These are phyloP conservation scores for Ganoderma boninense DNA, from an alignment of 1,284 basidiomycete genomes.

Conservation along the genomic window DNA sequence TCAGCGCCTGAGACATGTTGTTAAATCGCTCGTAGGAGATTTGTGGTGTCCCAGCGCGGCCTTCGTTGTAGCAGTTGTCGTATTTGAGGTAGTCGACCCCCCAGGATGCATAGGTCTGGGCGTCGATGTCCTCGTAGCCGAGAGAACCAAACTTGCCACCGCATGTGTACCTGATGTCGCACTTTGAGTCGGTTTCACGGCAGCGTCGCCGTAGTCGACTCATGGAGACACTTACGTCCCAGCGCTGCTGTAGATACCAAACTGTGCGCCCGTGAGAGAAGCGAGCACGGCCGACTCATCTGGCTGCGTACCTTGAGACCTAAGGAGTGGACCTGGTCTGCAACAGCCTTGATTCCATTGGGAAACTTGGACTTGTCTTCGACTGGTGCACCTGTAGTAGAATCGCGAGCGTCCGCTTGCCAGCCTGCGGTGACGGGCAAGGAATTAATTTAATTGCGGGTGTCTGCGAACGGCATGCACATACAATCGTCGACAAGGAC, in stretches of 20 bases:
- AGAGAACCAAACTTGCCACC: slow-evolving; percentile 53
- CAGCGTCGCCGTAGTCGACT: background rate
- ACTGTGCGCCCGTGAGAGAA: slow-evolving; percentile 32
- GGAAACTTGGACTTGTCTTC: slow-evolving; percentile 53
- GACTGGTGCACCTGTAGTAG: slow-evolving; percentile 41
- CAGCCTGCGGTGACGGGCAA: slow-evolving; percentile 37
- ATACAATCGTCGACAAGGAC: slow-evolving; percentile 46
- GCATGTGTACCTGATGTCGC: slow-evolving; percentile 47
- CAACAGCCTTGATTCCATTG: slow-evolving; percentile 51
- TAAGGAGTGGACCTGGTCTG: slow-evolving; percentile 50
- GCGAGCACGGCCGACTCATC: background rate
- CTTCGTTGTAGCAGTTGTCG: slow-evolving; percentile 57
- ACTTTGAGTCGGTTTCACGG: slow-evolving; percentile 3
- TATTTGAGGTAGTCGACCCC: slow-evolving; percentile 54
- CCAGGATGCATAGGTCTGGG: slow-evolving; percentile 54
- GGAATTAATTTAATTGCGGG: too few relatives aligned
- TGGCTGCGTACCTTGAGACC: slow-evolving; percentile 48
- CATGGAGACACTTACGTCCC: slow-evolving; percentile 43
- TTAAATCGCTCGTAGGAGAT: slow-evolving; percentile 53
- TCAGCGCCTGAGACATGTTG: slow-evolving; percentile 56
- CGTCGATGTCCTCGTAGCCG: slow-evolving; percentile 56
- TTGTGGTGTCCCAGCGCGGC: slow-evolving; percentile 49
- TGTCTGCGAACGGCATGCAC: slow-evolving; percentile 12
- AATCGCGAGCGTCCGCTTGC: slow-evolving; percentile 44
- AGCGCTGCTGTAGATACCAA: slow-evolving; percentile 58